Evolutionary conservation across 768 basidiomycete genomes (phyloP), one percentile per base, ranked within the genome.

Genomic region (Boletus rubropictus): DNA sequence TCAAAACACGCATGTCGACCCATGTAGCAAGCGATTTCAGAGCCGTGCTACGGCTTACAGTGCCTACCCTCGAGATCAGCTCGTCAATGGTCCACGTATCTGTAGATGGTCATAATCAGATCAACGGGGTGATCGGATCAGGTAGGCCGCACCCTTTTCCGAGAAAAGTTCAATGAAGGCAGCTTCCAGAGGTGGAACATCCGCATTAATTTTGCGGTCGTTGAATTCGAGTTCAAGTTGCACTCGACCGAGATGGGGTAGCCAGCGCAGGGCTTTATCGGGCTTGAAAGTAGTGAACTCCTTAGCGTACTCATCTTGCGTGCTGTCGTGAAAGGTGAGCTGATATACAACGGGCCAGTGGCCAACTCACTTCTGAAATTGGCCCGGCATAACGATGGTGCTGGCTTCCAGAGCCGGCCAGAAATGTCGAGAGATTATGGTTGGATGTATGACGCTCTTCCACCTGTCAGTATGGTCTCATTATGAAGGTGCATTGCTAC

Each of bases 341-440:
- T 24, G 14, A 24, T 49, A 27, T 31, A 34, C 7, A 25, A 11
- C 36, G 4, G 17, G 5, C 24, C 20, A 5, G 22, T 9, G 20
- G 24, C 2, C 15, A 22, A 68, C 84, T 38, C 59, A 95, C 94
- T 67, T 66, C 55, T 80, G 78, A 60, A 96, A 83, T 62, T 91
- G 89, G 3, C 89, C 89, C 0, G 94, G 90, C 77, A 98, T 85
- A 35, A 73, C 63, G 48, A 96, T 74, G 14, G 77, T 77, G 46
- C 80, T 80, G 2, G 84, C 69, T 56, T 89, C 86, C 21, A 96
- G 72, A 1, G 83, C 69, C 0, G 96, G 96, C 96, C 96, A 99
- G 68, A 97, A 99, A 57, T 95, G 84, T 11, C 82, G 79, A 10
- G 96, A 98, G 32, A 98, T 86, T 57, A 99, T 84, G 1, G 85